Percentiles rank a stretch among this genome's conserved stretches.
Conservation (phyloP, 345 rosid genomes). For the Diplotaxis tenuifolia region DNA sequence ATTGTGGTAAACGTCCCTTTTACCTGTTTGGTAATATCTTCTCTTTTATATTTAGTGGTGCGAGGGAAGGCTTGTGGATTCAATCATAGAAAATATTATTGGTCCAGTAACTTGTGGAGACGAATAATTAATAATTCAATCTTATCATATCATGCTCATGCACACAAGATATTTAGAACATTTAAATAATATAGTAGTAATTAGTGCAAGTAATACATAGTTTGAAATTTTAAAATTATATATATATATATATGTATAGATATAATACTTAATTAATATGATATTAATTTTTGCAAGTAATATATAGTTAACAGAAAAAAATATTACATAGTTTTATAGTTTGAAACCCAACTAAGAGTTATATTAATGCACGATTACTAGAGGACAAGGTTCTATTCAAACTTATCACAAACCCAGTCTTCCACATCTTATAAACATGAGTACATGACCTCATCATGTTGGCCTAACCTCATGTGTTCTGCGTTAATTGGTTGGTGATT, state of each 20-base stretch:
- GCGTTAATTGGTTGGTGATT: conserved; percentile 1
- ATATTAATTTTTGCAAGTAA: too few species aligned
- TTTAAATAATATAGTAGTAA: neutral
- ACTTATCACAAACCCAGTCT: neutral
- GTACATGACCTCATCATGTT: neutral
- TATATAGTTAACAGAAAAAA: too few species aligned
- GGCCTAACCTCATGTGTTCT: conserved; percentile 1
- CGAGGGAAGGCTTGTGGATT: conserved; percentile 18
- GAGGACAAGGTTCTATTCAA: neutral
- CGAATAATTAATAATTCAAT: neutral
- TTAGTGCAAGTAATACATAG: neutral
- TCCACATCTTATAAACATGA: conserved; percentile 10
- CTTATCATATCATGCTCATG: conserved; percentile 13
- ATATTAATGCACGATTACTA: neutral
- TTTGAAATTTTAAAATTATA: too few species aligned
- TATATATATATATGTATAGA: too few species aligned
- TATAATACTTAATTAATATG: too few species aligned
- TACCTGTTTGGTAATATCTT: conserved; percentile 17
- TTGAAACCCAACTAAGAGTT: neutral
- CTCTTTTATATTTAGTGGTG: conserved; percentile 20
- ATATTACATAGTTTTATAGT: neutral
- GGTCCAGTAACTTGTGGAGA: conserved; percentile 17
- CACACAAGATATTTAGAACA: neutral
- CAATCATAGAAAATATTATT: neutral
- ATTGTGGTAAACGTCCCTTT: conserved; percentile 36